phyloP scores from a whole-genome alignment of 257 asterid species.

The Nemophila menziesii region DNA sequence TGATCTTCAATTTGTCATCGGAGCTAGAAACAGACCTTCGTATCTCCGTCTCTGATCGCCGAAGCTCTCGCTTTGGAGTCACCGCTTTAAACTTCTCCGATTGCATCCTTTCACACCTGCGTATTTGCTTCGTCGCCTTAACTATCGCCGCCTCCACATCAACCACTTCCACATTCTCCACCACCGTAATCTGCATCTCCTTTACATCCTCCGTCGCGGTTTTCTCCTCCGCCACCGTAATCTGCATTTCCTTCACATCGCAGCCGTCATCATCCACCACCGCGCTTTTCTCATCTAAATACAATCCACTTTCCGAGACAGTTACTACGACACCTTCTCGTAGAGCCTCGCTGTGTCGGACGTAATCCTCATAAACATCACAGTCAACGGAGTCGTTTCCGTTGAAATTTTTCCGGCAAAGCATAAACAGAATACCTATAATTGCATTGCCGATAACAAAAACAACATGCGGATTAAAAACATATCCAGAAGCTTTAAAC shows the following conservation, averaged over 20 bases:
- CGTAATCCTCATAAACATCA: conserved; percentile 35
- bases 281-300: conserved; percentile 2
- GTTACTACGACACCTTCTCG: conserved; percentile 8
- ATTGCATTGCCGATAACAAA: conserved; percentile 70
- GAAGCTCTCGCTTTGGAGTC: conserved; percentile 28
- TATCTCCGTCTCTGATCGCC: conserved; percentile 49
- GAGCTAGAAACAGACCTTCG: conserved; percentile 11
- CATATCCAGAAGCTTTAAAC: conserved; percentile 13
- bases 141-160: conserved; percentile 39
- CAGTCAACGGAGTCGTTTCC: conserved; percentile 9
- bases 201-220: conserved; percentile 13
- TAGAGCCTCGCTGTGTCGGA: conserved; percentile 28
- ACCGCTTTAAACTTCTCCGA: conserved; percentile 49
- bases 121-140: conserved; percentile 42
- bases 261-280: background rate
- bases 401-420: conserved; percentile 33
- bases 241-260: background rate
- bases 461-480: conserved; percentile 66
- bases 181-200: conserved; percentile 37
- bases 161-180: conserved; percentile 17
- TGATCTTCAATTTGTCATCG: background rate
- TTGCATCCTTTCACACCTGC: conserved; percentile 60
- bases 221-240: conserved; percentile 1
- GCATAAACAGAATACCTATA: conserved; percentile 29
- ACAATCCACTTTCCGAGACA: background rate